Conservation (phyloP, 805 yeast species). For the Yamadazyma ubonensis region DNA sequence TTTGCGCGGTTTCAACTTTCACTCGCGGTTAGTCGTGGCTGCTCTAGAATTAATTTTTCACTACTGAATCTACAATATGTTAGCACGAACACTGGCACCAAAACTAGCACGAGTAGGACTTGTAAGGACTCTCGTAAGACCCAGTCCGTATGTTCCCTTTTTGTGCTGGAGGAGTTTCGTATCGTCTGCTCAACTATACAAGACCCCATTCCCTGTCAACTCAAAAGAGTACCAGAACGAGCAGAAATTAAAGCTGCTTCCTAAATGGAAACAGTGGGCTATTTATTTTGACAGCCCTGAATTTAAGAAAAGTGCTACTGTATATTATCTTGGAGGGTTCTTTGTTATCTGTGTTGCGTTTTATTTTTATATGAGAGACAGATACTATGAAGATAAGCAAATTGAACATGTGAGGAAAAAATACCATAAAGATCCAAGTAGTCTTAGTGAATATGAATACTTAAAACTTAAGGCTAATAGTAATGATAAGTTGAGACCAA, state of each 20-base stretch:
- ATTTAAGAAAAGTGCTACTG: slow-evolving; percentile 63
- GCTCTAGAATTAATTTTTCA: slow-evolving; percentile 1
- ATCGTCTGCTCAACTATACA: slow-evolving; percentile 12
- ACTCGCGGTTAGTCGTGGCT: neutral
- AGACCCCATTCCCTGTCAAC: slow-evolving; percentile 37
- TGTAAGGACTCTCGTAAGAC: too few species aligned
- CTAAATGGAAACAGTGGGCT: slow-evolving; percentile 41
- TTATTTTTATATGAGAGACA: slow-evolving; percentile 61
- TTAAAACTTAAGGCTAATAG: slow-evolving; percentile 59
- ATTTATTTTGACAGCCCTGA: slow-evolving; percentile 47
- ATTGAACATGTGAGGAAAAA: slow-evolving; percentile 42
- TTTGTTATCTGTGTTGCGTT: slow-evolving; percentile 57
- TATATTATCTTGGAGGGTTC: slow-evolving; percentile 61
- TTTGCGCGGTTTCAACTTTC: neutral
- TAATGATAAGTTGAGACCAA: slow-evolving; percentile 58
- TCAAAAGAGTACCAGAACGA: slow-evolving; percentile 28
- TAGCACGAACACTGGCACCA: neutral
- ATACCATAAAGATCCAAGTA: slow-evolving; percentile 34
- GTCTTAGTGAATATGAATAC: slow-evolving; percentile 60
- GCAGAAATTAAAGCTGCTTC: slow-evolving; percentile 28
- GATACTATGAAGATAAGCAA: slow-evolving; percentile 65
- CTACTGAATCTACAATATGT: neutral
- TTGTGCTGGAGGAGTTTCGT: slow-evolving; percentile 9
- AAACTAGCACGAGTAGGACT: too few species aligned
- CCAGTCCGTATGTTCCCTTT: too few species aligned